phyloP scores from a whole-genome alignment of 2,329 filamentous ascomycete species.

The Anisogramma anomala region DNA sequence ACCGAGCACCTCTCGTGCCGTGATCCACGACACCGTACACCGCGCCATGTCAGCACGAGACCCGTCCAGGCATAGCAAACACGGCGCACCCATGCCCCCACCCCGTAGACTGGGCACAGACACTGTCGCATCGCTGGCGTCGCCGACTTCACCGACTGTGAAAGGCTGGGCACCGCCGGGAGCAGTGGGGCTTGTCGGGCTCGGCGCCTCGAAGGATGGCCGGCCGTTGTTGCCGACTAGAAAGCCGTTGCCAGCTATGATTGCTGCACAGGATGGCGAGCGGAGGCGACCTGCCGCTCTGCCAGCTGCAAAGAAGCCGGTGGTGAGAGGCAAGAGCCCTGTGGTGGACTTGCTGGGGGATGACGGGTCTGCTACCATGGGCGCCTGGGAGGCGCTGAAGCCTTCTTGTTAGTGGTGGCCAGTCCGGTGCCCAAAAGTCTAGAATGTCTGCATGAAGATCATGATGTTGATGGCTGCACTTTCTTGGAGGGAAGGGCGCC shows the following conservation, averaged over 20 bases:
- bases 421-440: neutral
- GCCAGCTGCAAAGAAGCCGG: conserved; percentile 17
- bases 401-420: conserved; percentile 22
- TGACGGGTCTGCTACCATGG: conserved; percentile 33
- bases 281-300: conserved; percentile 1
- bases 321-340: conserved; percentile 22
- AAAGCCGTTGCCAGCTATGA: conserved; percentile 11
- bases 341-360: conserved; percentile 36
- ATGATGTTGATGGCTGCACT: neutral
- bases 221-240: conserved; percentile 15
- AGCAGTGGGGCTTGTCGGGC: conserved; percentile 9
- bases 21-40: conserved; percentile 7
- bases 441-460: neutral
- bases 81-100: conserved; percentile 12
- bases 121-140: neutral
- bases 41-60: conserved; percentile 12
- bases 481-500: neutral
- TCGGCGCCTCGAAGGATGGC: conserved; percentile 12
- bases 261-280: neutral
- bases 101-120: conserved; percentile 11
- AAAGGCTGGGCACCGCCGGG: conserved; percentile 12
- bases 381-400: conserved; percentile 45
- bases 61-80: neutral
- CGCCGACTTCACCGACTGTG: neutral
- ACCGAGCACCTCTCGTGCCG: conserved; percentile 2